These are phyloP conservation scores for Fusarium sp. DNA, from an alignment of 2,329 filamentous ascomycete species.

Conservation along the genomic window DNA sequence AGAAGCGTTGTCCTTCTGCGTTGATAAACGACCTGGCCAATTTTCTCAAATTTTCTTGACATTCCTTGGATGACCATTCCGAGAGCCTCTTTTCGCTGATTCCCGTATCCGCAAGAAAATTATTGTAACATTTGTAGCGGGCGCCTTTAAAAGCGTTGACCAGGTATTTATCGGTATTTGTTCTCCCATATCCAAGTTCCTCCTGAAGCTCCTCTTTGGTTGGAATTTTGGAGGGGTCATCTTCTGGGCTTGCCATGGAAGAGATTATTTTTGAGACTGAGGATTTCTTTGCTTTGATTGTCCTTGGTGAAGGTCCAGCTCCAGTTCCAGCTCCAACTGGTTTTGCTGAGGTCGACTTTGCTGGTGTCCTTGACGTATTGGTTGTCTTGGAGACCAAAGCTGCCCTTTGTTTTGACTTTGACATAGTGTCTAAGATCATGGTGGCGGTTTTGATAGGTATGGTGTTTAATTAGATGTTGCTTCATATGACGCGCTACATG, in stretches of 20 bases:
- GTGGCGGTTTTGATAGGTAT: neutral
- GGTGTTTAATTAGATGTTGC: neutral
- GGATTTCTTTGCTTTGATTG: neutral
- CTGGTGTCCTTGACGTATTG: neutral
- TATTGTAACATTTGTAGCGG: neutral
- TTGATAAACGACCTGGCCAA: slow-evolving; percentile 13
- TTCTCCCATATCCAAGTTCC: neutral
- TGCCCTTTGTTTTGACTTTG: neutral
- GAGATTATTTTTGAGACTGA: neutral
- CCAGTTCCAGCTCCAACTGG: neutral
- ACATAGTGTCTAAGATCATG: neutral
- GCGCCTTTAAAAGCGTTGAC: neutral
- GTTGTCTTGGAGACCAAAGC: neutral
- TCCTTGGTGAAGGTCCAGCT: neutral
- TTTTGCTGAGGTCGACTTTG: neutral
- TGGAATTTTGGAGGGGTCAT: neutral
- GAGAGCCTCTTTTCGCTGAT: neutral
- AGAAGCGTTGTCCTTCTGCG: neutral
- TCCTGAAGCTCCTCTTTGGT: neutral
- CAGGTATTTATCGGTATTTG: neutral
- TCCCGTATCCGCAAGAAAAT: neutral
- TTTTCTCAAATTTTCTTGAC: neutral
- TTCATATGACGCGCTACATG: neutral
- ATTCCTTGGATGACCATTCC: neutral
- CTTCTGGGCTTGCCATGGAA: neutral